phyloP scores from a whole-genome alignment of 768 basidiomycete genomes.

The Boletus subcaerulescens region DNA sequence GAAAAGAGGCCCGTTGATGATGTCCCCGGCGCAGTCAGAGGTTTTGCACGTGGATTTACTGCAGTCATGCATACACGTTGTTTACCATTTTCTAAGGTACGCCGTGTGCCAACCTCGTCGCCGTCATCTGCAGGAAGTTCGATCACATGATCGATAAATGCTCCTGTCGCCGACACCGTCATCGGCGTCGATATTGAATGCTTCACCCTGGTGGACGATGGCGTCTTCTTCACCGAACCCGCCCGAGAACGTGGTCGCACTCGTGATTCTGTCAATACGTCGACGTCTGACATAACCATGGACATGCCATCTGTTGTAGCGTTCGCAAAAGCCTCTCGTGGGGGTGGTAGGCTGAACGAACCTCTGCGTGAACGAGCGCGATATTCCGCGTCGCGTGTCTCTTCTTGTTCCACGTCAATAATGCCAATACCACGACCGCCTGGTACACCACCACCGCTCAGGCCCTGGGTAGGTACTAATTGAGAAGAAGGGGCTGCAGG shows the following conservation, averaged over 20 bases:
- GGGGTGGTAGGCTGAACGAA: background rate
- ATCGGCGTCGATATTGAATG: background rate
- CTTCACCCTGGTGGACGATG: background rate
- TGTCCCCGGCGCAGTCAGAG: background rate
- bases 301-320: constrained; percentile 2
- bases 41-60: background rate
- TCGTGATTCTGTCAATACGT: background rate
- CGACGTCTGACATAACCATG: background rate
- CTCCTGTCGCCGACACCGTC: constrained; percentile 4
- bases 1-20: constrained; percentile 4
- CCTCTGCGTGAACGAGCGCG: background rate
- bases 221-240: constrained; percentile 9
- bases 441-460: constrained; percentile 27
- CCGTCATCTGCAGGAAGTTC: constrained; percentile 19
- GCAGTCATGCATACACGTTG: background rate
- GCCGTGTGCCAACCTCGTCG: background rate
- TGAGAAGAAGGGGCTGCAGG: constrained; percentile 8
- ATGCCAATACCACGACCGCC: constrained; percentile 28
- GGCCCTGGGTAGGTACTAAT: background rate
- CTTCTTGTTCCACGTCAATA: constrained; percentile 23
- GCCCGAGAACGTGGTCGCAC: constrained; percentile 1
- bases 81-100: background rate
- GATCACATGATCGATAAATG: constrained; percentile 22
- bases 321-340: background rate
- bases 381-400: constrained; percentile 16